Evolutionary conservation across 1,284 basidiomycete species (phyloP), one percentile per base, ranked within the genome.

Genomic region (Ustilago trichophora): DNA sequence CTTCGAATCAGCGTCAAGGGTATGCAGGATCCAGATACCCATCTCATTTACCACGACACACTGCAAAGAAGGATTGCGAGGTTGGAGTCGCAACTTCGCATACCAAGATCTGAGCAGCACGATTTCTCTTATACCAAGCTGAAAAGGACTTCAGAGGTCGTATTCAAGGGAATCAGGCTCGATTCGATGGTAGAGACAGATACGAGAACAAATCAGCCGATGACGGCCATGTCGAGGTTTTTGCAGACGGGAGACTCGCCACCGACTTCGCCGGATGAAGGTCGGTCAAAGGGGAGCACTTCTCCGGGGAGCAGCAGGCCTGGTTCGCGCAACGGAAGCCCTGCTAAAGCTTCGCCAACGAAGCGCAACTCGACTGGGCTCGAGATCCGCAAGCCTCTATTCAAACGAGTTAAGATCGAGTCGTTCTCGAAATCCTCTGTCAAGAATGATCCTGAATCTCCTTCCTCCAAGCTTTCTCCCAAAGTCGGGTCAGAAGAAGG

Each of bases 11-110:
- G 93, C 41, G 84, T 88, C 4, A 86, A 88, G 42, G 94, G 88
- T 0, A 83, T 98, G 26, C 75, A 85, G 32, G 95, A 98, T 80
- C 85, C 87, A 2, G 89, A 91, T 73, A 96, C 93, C 0, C 91
- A 89, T 58, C 84, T 90, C 1, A 86, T 95, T 47, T 89, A 86
- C 76, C 88, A 91, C n/a, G 89, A 91, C 0, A 87, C 86, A 25
- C 86, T 98, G 3, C 87, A 90, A 35, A 86, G 87, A 4, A 88
- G 94, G 1, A 85, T 97, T 4, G 85, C 85, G 0, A 84, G 83
- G 8, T 83, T 96, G 5, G 92, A 97, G 82, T 90, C 88, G 43
- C 85, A 84, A 51, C 85, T 96, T 29, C 86, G 64, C 9, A 38
- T 74, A 1, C 76, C 77, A 1, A 38, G 53, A 6, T 54, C 56